Percentiles rank a stretch among this genome's conserved stretches.
Conservation (phyloP, 495 filamentous ascomycete species). For the Friedmanniomyces endolithicus region DNA sequence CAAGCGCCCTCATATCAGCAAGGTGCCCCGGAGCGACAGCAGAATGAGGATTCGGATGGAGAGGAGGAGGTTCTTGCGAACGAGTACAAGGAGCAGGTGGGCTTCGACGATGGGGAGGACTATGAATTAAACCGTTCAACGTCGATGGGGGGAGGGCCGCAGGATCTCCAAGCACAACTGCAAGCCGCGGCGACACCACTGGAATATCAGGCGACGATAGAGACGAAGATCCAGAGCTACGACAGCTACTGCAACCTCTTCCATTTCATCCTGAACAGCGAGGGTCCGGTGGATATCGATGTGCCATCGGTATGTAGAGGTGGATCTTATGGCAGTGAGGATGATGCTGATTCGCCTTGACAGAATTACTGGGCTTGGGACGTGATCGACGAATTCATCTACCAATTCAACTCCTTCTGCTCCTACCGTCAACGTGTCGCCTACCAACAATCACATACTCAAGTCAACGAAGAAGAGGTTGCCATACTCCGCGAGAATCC, state of each 20-base stretch:
- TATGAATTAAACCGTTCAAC: constrained; percentile 51
- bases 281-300: constrained; percentile 92
- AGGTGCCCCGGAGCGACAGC: constrained; percentile 33
- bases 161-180: constrained; percentile 84
- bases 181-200: constrained; percentile 82
- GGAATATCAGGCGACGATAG: constrained; percentile 85
- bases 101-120: constrained; percentile 72
- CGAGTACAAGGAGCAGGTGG: constrained; percentile 90
- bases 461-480: constrained; percentile 67
- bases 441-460: constrained; percentile 38
- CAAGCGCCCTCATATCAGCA: constrained; percentile 30
- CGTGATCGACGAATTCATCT: constrained; percentile 99
- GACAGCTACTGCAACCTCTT: constrained; percentile 98
- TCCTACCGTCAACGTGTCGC: constrained; percentile 87
- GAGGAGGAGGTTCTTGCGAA: constrained; percentile 89
- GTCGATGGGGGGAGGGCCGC: constrained; percentile 28
- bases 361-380: constrained; percentile 99
- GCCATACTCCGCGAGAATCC: constrained; percentile 85
- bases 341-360: neutral
- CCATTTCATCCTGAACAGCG: constrained; percentile 97
- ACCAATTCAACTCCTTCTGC: constrained; percentile 99
- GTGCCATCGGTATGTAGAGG: constrained; percentile 61
- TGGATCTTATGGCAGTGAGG: neutral
- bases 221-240: constrained; percentile 95
- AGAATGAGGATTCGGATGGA: constrained; percentile 79